These are phyloP conservation scores for Heimioporus retisporus DNA, from an alignment of 1,284 basidiomycete genomes.

Conservation along the genomic window DNA sequence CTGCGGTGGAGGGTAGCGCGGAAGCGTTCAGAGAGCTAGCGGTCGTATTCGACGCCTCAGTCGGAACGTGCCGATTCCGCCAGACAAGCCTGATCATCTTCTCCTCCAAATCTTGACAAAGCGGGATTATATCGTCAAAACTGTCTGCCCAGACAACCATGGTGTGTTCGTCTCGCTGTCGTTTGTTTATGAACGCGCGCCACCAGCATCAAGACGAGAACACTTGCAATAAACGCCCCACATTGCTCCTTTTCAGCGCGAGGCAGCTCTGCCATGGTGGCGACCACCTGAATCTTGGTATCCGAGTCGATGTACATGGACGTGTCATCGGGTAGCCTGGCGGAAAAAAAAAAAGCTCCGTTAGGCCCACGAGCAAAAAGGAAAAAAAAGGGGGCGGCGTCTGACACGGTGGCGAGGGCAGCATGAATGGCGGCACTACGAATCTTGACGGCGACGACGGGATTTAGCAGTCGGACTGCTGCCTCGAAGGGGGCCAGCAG, in stretches of 20 bases:
- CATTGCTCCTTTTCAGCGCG: constrained; percentile 86
- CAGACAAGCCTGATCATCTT: constrained; percentile 85
- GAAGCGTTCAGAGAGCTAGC: constrained; percentile 28
- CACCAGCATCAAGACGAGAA: background rate
- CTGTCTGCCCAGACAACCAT: constrained; percentile 84
- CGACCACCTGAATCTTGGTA: constrained; percentile 78
- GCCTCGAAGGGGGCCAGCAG: constrained; percentile 75
- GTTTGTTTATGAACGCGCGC: no score
- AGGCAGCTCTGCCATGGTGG: constrained; percentile 73
- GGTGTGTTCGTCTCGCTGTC: constrained; percentile 75
- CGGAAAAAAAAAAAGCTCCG: background rate
- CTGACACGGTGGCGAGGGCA: constrained; percentile 61
- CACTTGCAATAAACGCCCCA: constrained; percentile 83
- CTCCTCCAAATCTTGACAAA: constrained; percentile 81
- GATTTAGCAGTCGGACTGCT: constrained; percentile 79
- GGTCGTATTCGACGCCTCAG: constrained; percentile 9
- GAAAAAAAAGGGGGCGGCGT: background rate
- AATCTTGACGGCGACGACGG: constrained; percentile 84
- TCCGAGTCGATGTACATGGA: constrained; percentile 73
- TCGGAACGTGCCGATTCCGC: constrained; percentile 49
- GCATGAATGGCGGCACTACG: constrained; percentile 86
- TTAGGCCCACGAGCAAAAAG: background rate
- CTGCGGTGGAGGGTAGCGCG: constrained; percentile 34
- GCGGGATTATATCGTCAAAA: constrained; percentile 76
- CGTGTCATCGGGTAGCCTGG: constrained; percentile 20